Conservation (phyloP, 345 rosid species). For the Gossypioides kirkii region DNA sequence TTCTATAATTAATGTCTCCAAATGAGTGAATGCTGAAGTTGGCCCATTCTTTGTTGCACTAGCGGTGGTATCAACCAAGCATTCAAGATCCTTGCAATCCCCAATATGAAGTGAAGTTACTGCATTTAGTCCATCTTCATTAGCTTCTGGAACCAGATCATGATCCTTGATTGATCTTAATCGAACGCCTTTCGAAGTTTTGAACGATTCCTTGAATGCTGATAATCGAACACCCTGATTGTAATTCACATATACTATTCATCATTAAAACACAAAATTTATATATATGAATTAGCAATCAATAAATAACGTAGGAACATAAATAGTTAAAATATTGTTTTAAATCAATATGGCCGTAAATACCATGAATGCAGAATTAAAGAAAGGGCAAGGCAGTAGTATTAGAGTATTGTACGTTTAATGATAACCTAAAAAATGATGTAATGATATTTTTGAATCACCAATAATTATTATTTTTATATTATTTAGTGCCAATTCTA, state of each 20-base stretch:
- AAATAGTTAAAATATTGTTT: too few species aligned
- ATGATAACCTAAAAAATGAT: too few species aligned
- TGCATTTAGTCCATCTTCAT: background rate
- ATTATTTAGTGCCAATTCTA: background rate
- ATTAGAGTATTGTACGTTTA: too few species aligned
- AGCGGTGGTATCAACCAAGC: background rate
- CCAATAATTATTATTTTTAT: background rate
- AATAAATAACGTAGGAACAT: too few species aligned
- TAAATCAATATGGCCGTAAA: too few species aligned
- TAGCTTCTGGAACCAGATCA: background rate
- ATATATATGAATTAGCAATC: too few species aligned
- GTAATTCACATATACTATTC: background rate
- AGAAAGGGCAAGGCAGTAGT: too few species aligned
- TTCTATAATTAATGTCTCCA: background rate
- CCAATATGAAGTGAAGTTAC: background rate
- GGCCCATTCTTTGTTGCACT: background rate
- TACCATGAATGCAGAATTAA: too few species aligned
- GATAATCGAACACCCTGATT: background rate
- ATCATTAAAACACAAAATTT: too few species aligned
- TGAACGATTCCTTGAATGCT: background rate
- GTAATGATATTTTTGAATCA: background rate
- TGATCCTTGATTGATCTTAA: background rate
- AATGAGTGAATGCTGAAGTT: background rate
- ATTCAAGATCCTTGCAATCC: background rate
- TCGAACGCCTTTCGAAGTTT: background rate